Conservation (phyloP, 2,329 filamentous ascomycete species). For the Myriosclerotinia curreyana region DNA sequence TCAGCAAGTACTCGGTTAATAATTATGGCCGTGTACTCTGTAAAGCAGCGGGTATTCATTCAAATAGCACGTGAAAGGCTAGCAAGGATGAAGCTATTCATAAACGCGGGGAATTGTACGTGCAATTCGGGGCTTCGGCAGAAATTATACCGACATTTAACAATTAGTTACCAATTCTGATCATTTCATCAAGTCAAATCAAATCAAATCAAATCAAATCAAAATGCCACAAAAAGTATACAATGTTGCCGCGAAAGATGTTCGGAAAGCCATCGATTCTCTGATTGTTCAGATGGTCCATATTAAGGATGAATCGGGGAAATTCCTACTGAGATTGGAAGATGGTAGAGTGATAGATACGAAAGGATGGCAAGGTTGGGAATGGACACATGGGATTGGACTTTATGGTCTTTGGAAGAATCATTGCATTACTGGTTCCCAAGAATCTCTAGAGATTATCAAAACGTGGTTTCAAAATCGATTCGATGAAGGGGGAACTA, state of each 20-base stretch:
- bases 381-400: constrained; percentile 78
- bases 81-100: constrained; percentile 7
- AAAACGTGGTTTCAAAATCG: constrained; percentile 70
- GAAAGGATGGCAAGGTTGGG: constrained; percentile 81
- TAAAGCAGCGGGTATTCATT: not conserved
- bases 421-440: constrained; percentile 66
- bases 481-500: constrained; percentile 54
- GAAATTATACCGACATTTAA: not conserved
- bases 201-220: not conserved
- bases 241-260: constrained; percentile 47
- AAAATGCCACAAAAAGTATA: constrained; percentile 31
- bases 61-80: not conserved
- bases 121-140: not conserved
- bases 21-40: too few species aligned
- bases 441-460: constrained; percentile 60
- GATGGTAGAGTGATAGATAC: constrained; percentile 69
- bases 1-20: not conserved
- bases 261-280: constrained; percentile 55
- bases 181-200: not conserved
- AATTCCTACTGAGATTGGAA: constrained; percentile 67
- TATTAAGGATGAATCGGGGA: constrained; percentile 71
- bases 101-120: constrained; percentile 14
- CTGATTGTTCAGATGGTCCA: constrained; percentile 73
- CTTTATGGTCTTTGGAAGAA: constrained; percentile 82
- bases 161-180: not conserved